Conservation (phyloP, 495 filamentous ascomycete genomes). For the Podospora didyma region DNA sequence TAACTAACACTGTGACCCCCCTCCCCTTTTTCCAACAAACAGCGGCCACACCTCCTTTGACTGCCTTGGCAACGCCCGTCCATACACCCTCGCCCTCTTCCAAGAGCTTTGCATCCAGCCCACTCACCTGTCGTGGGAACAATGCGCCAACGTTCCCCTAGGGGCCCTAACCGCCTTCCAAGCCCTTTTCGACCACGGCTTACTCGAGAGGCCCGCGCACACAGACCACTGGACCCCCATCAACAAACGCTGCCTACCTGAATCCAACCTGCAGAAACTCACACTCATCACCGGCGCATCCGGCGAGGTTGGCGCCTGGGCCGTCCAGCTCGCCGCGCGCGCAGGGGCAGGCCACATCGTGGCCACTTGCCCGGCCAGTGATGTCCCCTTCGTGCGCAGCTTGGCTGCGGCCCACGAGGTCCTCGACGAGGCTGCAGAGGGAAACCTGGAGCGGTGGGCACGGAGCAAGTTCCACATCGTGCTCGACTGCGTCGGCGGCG, state of each 20-base stretch:
- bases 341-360: conserved; percentile 41
- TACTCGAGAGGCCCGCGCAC: conserved; percentile 15
- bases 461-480: conserved; percentile 42
- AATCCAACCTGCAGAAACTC: conserved; percentile 20
- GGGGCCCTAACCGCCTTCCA: conserved; percentile 55
- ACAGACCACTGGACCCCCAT: background rate
- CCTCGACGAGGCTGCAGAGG: conserved; percentile 38
- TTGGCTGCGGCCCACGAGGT: conserved; percentile 43
- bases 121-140: conserved; percentile 39
- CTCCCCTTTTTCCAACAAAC: background rate
- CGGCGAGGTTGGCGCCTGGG: conserved; percentile 49
- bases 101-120: conserved; percentile 50
- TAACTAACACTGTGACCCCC: background rate
- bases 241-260: background rate
- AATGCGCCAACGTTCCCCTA: conserved; percentile 52
- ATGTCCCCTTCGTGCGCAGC: conserved; percentile 29
- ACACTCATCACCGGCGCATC: conserved; percentile 49
- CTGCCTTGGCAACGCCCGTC: conserved; percentile 49
- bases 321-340: conserved; percentile 44
- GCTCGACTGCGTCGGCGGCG: conserved; percentile 49
- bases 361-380: conserved; percentile 33
- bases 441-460: conserved; percentile 33
- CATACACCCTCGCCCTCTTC: conserved; percentile 46
- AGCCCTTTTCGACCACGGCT: conserved; percentile 52
- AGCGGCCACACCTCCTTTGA: conserved; percentile 24